These are phyloP conservation scores for Fragaria nilgerrensis DNA, from an alignment of 306 rosid genomes.

Conservation along the genomic window DNA sequence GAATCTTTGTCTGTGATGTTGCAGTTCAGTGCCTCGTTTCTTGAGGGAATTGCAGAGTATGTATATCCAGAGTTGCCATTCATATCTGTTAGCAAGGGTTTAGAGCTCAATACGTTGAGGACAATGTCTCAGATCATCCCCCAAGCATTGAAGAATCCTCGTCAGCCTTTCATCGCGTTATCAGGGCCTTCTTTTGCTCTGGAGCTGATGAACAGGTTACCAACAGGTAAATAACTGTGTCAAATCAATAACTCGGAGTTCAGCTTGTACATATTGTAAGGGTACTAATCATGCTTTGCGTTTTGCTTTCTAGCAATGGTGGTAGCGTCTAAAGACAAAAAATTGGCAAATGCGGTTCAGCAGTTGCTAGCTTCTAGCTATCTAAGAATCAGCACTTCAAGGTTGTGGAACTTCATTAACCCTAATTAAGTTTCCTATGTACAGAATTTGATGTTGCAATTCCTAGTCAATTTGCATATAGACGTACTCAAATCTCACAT, in stretches of 20 bases:
- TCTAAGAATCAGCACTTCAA: slow-evolving; percentile 92
- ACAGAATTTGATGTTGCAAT: slow-evolving; percentile 9
- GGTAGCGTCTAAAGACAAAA: slow-evolving; percentile 86
- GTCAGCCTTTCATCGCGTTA: slow-evolving; percentile 88
- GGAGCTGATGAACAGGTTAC: slow-evolving; percentile 82
- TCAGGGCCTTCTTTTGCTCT: slow-evolving; percentile 94
- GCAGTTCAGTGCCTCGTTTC: slow-evolving; percentile 86
- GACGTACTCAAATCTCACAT: slow-evolving; percentile 6
- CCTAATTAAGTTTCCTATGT: slow-evolving; percentile 4
- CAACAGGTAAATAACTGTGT: slow-evolving; percentile 58
- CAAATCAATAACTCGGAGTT: background rate
- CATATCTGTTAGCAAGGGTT: slow-evolving; percentile 90
- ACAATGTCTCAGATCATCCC: slow-evolving; percentile 95
- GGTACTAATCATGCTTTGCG: slow-evolving; percentile 9
- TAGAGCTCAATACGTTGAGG: slow-evolving; percentile 84
- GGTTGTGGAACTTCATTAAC: slow-evolving; percentile 48
- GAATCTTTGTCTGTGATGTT: slow-evolving; percentile 30
- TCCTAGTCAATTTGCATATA: background rate
- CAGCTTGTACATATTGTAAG: background rate
- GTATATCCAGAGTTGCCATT: slow-evolving; percentile 85
- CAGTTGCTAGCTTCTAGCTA: slow-evolving; percentile 73
- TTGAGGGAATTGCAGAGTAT: slow-evolving; percentile 71
- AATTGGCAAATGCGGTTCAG: slow-evolving; percentile 77
- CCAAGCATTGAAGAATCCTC: slow-evolving; percentile 72
- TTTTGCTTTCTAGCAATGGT: slow-evolving; percentile 71